These are phyloP conservation scores for Leonotis leonurus DNA, from an alignment of 257 asterid genomes.

Conservation along the genomic window DNA sequence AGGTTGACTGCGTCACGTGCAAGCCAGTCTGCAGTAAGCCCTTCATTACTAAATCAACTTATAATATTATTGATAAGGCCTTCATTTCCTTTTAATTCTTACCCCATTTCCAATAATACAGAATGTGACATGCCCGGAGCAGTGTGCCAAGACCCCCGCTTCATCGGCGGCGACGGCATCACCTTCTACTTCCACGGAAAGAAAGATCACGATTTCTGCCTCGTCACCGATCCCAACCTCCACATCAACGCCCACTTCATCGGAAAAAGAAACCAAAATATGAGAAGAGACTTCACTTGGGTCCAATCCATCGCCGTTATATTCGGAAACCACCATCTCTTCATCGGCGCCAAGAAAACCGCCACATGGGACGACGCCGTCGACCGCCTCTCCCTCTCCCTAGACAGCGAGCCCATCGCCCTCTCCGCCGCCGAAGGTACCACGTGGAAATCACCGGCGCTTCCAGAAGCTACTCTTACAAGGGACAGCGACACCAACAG, in stretches of 20 bases:
- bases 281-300: conserved; percentile 79
- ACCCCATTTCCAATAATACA: no score
- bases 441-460: conserved; percentile 39
- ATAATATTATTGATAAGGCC: no score
- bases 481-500: conserved; percentile 28
- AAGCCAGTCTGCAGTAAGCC: conserved; percentile 63
- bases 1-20: conserved; percentile 50
- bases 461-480: no score
- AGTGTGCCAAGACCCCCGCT: conserved; percentile 77
- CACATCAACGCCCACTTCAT: conserved; percentile 72
- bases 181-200: conserved; percentile 83
- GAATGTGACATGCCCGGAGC: no score
- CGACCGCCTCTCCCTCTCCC: conserved; percentile 38
- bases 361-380: no score
- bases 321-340: conserved; percentile 46
- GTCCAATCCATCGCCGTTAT: conserved; percentile 63
- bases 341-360: no score
- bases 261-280: conserved; percentile 52
- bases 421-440: no score
- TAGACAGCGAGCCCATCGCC: conserved; percentile 30
- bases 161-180: conserved; percentile 72
- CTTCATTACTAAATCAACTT: no score
- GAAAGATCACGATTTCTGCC: conserved; percentile 44
- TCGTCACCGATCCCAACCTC: conserved; percentile 52
- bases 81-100: no score